Percentiles rank a stretch among this genome's conserved stretches.
phyloP scores from a whole-genome alignment of 2,329 filamentous ascomycete species.

The Fusarium compactum region DNA sequence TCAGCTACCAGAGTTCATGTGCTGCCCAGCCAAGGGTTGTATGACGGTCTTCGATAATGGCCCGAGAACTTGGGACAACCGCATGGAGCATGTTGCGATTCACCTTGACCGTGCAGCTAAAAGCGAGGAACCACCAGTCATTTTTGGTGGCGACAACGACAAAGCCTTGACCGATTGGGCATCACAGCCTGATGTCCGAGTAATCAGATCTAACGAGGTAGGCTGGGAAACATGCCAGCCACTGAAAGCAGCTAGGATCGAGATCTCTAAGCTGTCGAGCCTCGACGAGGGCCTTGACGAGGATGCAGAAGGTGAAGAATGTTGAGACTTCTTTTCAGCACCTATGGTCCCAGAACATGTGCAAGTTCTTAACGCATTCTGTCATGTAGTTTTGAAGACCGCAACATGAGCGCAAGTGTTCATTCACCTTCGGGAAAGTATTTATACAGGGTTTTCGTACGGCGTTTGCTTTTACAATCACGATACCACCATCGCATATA shows the following conservation, averaged over 20 bases:
- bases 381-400: not conserved
- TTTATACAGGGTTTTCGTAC: not conserved
- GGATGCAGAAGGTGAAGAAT: constrained; percentile 50
- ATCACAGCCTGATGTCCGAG: constrained; percentile 51
- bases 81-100: constrained; percentile 88
- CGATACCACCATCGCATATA: constrained; percentile 25
- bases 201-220: constrained; percentile 47
- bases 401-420: not conserved
- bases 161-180: constrained; percentile 57
- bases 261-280: constrained; percentile 21
- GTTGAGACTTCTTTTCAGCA: not conserved
- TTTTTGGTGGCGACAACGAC: constrained; percentile 57
- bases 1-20: constrained; percentile 68
- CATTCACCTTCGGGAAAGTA: not conserved
- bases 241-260: constrained; percentile 41
- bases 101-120: constrained; percentile 72
- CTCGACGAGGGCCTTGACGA: constrained; percentile 30
- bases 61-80: constrained; percentile 76
- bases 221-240: constrained; percentile 54
- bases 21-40: constrained; percentile 74
- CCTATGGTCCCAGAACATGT: not conserved
- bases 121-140: constrained; percentile 45
- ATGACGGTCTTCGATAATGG: constrained; percentile 68
- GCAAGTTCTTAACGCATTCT: not conserved
- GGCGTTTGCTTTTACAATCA: constrained; percentile 1